A percentile compares a stretch with the other conserved stretches of the same genome.
Conservation (phyloP, 1,284 basidiomycete species). For the Trichosporon inkin region DNA sequence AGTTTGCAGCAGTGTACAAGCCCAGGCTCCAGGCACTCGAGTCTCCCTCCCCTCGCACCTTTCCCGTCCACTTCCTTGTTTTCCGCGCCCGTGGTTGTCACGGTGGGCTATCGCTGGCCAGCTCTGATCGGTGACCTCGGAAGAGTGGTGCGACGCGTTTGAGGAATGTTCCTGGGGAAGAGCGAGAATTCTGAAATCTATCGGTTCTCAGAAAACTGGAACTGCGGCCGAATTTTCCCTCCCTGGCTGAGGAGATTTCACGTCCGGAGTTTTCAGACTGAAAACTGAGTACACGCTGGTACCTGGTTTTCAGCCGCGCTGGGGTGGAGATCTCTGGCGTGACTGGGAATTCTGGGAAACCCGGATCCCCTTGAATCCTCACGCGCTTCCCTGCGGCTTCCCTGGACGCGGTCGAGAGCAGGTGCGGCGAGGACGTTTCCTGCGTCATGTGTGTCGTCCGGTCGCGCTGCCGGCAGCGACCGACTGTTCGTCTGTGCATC, state of each 20-base stretch:
- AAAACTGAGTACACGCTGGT: too few relatives aligned
- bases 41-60: too few relatives aligned
- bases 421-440: neutral
- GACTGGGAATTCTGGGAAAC: too few relatives aligned
- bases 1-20: too few relatives aligned
- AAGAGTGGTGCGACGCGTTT: constrained; percentile 4
- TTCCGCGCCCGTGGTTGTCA: neutral
- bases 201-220: neutral
- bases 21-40: too few relatives aligned
- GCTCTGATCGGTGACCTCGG: neutral
- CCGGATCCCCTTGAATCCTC: too few relatives aligned
- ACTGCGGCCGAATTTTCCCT: neutral
- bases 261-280: too few relatives aligned
- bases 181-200: neutral
- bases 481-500: constrained; percentile 8
- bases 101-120: neutral
- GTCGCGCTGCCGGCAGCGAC: constrained; percentile 8
- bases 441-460: constrained; percentile 4
- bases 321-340: too few relatives aligned
- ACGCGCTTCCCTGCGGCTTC: neutral
- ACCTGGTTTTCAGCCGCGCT: too few relatives aligned
- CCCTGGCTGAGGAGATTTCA: neutral
- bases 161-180: constrained; percentile 6
- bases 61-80: too few relatives aligned
- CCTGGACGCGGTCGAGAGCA: neutral